Base-by-base conservation (phyloP, 768 basidiomycete genomes). In the Suillus brevipes region DNA sequence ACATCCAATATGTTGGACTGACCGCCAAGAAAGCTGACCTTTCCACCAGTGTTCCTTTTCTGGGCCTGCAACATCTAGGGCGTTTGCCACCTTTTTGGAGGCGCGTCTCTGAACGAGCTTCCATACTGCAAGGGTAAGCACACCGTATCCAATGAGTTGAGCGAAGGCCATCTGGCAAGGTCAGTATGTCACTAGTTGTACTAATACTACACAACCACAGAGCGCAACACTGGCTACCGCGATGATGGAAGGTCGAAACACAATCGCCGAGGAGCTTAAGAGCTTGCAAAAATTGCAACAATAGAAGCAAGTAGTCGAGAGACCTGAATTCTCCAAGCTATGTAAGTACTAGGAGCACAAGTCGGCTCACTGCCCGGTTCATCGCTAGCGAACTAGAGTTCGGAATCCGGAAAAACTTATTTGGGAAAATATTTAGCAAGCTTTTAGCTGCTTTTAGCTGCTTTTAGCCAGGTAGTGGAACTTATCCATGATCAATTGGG, bases 31-130 rank as follows among this genome's bases (percentile, higher is more conserved):
- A 58, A 38, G 6, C 23, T 10, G 25, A 58, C 57, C 57, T 58
- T 58, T 58, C 23, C 16, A 58, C 57, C 38, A 58, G 10, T 58
- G 57, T 3, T 58, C 25, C 16, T 58, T 58, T 28, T 25, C 38
- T 58, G 57, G 57, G 38, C 57, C 57, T 40, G 57, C 57, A 6
- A 58, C 37, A 37, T 58, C 37, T 38, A 58, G 8, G 18, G 25
- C 10, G 10, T 40, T 58, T 58, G 38, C 57, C n/a, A n/a, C n/a
- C 57, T 40, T 58, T 58, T 38, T 40, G n/a, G 38, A 58, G 18
- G 23, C 25, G 12, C 18, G 16, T 40, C 37, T 58, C 38, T 28
- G 38, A 18, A 40, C 18, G 16, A 58, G 18, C 25, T 58, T 58
- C 38, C 57, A 58, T 6, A 10, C 38, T 28, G 25, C 38, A 58